These are phyloP conservation scores for Pachysandra terminalis DNA, from an alignment of 164 flowering plant genomes.

Conservation along the genomic window DNA sequence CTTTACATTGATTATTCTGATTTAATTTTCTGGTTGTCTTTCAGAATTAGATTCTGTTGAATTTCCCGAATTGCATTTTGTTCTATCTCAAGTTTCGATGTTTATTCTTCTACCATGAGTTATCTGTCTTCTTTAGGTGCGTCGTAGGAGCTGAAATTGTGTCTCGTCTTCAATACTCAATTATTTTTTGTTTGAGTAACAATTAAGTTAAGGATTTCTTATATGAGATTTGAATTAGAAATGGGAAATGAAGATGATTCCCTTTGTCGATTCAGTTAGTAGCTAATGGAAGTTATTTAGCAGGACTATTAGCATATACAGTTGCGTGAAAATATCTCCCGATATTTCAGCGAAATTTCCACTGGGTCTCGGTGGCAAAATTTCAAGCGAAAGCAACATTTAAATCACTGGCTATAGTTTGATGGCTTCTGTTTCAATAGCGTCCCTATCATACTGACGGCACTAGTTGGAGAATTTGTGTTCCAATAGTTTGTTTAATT, in stretches of 20 bases:
- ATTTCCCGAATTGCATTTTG: background rate
- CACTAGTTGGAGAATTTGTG: background rate
- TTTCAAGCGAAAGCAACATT: too few relatives aligned
- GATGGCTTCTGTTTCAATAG: background rate
- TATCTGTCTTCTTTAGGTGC: too few relatives aligned
- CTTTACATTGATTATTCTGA: background rate
- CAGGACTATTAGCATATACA: background rate
- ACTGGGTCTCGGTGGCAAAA: too few relatives aligned
- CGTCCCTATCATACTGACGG: background rate
- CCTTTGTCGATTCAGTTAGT: background rate
- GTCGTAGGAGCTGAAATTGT: background rate
- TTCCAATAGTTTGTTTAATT: background rate
- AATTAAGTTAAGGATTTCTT: background rate
- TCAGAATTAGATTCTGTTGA: background rate
- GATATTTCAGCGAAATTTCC: too few relatives aligned
- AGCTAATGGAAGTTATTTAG: background rate
- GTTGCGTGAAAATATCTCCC: too few relatives aligned
- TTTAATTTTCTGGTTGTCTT: background rate
- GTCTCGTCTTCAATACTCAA: background rate
- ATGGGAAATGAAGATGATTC: background rate
- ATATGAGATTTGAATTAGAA: background rate
- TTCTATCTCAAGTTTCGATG: background rate
- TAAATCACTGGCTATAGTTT: too few relatives aligned
- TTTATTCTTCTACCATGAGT: background rate
- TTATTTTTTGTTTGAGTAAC: background rate